phyloP scores from a whole-genome alignment of 192 early-diverging fungal genomes.

The Helicostylum pulchrum region DNA sequence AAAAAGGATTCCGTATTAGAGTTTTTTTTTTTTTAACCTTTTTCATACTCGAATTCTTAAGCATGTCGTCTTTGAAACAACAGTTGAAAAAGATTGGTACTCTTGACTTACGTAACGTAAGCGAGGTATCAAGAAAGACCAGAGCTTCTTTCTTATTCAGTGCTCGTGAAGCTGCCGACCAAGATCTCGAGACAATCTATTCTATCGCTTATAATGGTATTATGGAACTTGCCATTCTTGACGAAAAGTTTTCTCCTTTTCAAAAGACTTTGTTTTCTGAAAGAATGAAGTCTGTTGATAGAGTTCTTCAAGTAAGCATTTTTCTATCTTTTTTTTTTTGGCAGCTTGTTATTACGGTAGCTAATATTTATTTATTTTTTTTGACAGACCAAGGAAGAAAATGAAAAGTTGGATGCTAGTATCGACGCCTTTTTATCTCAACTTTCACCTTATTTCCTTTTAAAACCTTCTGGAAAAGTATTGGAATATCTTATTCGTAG shows the following conservation, averaged over 20 bases:
- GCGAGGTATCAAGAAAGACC: conserved; percentile 53
- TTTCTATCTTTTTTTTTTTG: neutral
- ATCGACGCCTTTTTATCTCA: conserved; percentile 72
- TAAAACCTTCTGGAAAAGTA: conserved; percentile 81
- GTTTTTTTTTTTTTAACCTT: too few species aligned
- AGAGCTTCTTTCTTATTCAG: conserved; percentile 81
- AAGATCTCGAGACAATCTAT: conserved; percentile 84
- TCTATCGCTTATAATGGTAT: conserved; percentile 80
- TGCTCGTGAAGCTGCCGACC: conserved; percentile 79
- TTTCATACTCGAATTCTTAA: too few species aligned
- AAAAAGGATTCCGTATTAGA: too few species aligned
- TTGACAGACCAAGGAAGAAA: conserved; percentile 72
- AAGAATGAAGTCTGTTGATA: conserved; percentile 73
- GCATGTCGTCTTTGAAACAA: conserved; percentile 48
- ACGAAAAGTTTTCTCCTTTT: conserved; percentile 63
- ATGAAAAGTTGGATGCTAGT: conserved; percentile 71
- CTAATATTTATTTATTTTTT: neutral
- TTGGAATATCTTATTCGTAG: conserved; percentile 92
- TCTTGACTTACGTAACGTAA: conserved; percentile 55
- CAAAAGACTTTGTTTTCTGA: conserved; percentile 78
- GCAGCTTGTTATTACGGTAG: too few species aligned
- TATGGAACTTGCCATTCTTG: conserved; percentile 64
- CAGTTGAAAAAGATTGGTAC: conserved; percentile 64
- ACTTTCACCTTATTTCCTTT: conserved; percentile 80
- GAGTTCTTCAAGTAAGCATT: conserved; percentile 60